phyloP scores from a whole-genome alignment of 257 asterid genomes.

The Parsonsia alboflavescens region DNA sequence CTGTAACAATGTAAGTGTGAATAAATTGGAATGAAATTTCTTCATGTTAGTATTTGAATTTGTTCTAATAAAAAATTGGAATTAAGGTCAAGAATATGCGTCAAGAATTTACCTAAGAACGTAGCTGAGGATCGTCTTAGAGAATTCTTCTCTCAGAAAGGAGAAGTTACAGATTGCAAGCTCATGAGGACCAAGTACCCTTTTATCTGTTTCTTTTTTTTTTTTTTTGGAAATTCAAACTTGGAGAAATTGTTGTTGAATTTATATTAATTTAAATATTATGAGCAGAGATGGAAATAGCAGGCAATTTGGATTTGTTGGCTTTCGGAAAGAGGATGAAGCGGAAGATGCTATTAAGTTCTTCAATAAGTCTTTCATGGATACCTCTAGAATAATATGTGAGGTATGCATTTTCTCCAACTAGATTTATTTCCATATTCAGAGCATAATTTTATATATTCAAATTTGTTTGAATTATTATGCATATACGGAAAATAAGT shows the following conservation, averaged over 20 bases:
- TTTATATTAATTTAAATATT: background rate
- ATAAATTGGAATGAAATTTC: background rate
- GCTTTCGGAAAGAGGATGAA: conserved; percentile 70
- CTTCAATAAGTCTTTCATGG: conserved; percentile 68
- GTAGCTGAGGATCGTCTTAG: conserved; percentile 72
- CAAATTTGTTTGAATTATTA: background rate
- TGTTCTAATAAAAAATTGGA: background rate
- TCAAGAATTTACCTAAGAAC: conserved; percentile 76
- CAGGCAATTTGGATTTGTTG: conserved; percentile 84
- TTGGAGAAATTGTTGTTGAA: background rate
- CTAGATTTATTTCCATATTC: background rate
- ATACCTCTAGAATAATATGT: conserved; percentile 61
- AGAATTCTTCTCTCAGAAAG: conserved; percentile 83
- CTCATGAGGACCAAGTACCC: conserved; percentile 83
- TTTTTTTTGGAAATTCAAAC: background rate
- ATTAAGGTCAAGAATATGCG: conserved; percentile 76
- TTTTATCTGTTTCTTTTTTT: background rate
- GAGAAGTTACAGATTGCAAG: conserved; percentile 91
- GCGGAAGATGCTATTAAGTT: conserved; percentile 59
- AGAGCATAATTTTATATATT: background rate
- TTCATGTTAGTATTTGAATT: background rate
- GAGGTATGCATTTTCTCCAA: conserved; percentile 44
- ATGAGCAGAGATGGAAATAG: conserved; percentile 81
- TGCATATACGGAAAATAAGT: background rate
- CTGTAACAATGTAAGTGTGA: background rate